These are phyloP conservation scores for Penicillium alfredii DNA, from an alignment of 495 filamentous ascomycete species.

Conservation along the genomic window DNA sequence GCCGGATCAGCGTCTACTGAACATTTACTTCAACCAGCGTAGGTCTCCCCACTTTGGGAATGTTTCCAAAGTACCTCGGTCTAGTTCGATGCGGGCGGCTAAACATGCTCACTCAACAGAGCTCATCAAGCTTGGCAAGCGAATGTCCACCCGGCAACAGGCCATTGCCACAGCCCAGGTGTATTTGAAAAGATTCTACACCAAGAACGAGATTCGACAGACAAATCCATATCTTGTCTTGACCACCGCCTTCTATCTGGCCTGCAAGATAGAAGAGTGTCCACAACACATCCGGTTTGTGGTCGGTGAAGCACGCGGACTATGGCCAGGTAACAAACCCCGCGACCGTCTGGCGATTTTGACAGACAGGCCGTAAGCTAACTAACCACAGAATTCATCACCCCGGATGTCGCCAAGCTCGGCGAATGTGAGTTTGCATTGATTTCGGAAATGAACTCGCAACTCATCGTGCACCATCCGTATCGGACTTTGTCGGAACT, in stretches of 20 bases:
- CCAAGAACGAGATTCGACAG: constrained; percentile 79
- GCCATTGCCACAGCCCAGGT: constrained; percentile 90
- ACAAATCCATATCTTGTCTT: constrained; percentile 93
- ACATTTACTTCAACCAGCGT: constrained; percentile 91
- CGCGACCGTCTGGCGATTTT: constrained; percentile 9
- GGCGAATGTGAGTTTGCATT: constrained; percentile 96
- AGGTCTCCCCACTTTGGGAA: constrained; percentile 23
- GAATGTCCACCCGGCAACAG: constrained; percentile 76
- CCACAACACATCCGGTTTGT: constrained; percentile 93
- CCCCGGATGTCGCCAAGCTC: constrained; percentile 75
- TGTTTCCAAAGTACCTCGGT: too few relatives aligned
- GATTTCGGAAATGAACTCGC: constrained; percentile 91
- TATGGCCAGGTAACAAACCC: constrained; percentile 86
- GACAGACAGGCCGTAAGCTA: constrained; percentile 4
- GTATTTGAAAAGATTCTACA: constrained; percentile 91
- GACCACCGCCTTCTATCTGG: constrained; percentile 87
- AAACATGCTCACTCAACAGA: constrained; percentile 49
- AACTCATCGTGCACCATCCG: constrained; percentile 94
- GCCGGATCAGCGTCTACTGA: constrained; percentile 73
- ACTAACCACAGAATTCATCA: constrained; percentile 59
- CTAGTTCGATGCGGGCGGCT: too few relatives aligned
- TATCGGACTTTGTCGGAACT: constrained; percentile 81
- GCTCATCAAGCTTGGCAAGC: constrained; percentile 72
- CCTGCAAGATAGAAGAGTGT: constrained; percentile 98
- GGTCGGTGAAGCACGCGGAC: constrained; percentile 72